Conservation (phyloP, 2,329 filamentous ascomycete species). For the Aspergillus viridinutans region DNA sequence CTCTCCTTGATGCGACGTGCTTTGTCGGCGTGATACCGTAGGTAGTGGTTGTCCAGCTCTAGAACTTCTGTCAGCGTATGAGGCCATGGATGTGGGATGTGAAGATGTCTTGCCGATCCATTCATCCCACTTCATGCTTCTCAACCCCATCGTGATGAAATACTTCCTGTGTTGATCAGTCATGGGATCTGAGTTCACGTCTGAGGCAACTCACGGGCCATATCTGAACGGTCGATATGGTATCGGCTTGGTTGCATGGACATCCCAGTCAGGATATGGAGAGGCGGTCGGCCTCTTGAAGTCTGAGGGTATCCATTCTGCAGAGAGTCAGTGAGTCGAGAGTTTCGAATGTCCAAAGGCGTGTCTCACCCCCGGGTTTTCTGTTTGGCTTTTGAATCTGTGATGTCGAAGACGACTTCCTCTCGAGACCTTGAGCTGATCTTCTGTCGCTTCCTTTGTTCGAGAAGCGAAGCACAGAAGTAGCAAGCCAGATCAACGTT, state of each 20-base stretch:
- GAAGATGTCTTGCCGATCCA: conserved; percentile 56
- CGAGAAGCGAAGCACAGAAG: conserved; percentile 24
- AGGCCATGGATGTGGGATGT: not conserved
- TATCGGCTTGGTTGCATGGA: conserved; percentile 65
- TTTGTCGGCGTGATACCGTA: conserved; percentile 69
- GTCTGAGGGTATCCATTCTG: conserved; percentile 54
- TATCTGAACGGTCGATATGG: conserved; percentile 76
- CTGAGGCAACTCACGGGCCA: conserved; percentile 52
- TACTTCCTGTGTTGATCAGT: conserved; percentile 49
- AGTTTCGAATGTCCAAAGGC: not conserved
- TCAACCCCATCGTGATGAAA: conserved; percentile 71
- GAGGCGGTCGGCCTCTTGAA: conserved; percentile 58
- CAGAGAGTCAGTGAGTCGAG: not conserved
- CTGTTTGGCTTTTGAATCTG: conserved; percentile 35
- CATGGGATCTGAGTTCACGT: not conserved
- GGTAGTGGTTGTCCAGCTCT: conserved; percentile 77
- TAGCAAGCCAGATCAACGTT: conserved; percentile 27
- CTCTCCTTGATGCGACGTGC: conserved; percentile 62
- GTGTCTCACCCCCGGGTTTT: conserved; percentile 44
- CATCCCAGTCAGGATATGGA: conserved; percentile 65
- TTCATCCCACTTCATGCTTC: conserved; percentile 64
- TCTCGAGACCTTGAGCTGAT: conserved; percentile 45
- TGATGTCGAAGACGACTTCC: conserved; percentile 27
- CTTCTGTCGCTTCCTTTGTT: conserved; percentile 16
- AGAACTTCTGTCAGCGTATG: not conserved